phyloP scores from a whole-genome alignment of 139 green algal genomes.

The Yamagishiella unicocca region DNA sequence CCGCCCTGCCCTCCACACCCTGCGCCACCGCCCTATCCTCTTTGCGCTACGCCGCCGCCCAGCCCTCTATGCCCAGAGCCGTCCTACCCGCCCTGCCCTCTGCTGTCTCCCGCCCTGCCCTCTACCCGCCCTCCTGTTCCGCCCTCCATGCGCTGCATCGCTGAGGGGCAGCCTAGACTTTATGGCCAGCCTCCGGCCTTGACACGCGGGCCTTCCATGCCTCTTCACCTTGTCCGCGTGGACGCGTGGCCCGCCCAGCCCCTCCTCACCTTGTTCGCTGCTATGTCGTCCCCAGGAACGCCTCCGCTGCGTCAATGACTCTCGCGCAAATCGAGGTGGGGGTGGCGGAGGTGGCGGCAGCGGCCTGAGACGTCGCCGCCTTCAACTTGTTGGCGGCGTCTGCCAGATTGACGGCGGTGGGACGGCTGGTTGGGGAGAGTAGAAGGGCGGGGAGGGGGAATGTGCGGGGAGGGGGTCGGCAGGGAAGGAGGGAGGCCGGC shows the following conservation, averaged over 20 bases:
- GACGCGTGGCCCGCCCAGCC: too few relatives aligned
- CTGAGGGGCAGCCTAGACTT: too few relatives aligned
- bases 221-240: too few relatives aligned
- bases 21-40: too few relatives aligned
- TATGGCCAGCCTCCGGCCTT: too few relatives aligned
- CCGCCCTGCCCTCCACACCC: too few relatives aligned
- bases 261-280: slow-evolving; percentile 77
- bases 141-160: too few relatives aligned
- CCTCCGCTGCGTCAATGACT: slow-evolving; percentile 81
- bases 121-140: too few relatives aligned
- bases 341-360: slow-evolving; percentile 53
- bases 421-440: slow-evolving; percentile 78
- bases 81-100: too few relatives aligned
- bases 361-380: slow-evolving; percentile 53
- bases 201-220: too few relatives aligned
- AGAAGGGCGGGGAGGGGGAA: background rate
- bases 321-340: slow-evolving; percentile 64
- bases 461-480: background rate
- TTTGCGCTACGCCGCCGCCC: too few relatives aligned
- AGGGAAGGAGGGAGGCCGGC: background rate
- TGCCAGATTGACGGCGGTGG: slow-evolving; percentile 96
- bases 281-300: slow-evolving; percentile 88
- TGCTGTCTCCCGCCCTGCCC: background rate
- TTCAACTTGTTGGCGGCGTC: slow-evolving; percentile 83
- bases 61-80: too few relatives aligned